phyloP scores from a whole-genome alignment of 169 alveolate species.

The Babesia ovata region DNA sequence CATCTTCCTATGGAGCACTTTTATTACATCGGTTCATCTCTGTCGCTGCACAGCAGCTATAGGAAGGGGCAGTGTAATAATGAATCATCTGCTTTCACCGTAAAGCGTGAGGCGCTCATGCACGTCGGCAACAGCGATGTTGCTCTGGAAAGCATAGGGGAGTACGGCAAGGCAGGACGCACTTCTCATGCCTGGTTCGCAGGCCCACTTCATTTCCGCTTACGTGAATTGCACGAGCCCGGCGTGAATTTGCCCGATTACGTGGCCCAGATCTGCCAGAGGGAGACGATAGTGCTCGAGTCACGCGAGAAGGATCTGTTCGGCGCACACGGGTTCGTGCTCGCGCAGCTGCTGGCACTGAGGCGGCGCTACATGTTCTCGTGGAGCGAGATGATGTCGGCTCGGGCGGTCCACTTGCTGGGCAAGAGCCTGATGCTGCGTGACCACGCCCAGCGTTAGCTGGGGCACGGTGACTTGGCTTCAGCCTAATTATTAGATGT shows the following conservation, averaged over 20 bases:
- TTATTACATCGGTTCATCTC: constrained; percentile 33
- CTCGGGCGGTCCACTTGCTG: constrained; percentile 47
- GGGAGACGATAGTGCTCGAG: constrained; percentile 44
- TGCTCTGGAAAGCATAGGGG: constrained; percentile 17
- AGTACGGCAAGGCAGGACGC: constrained; percentile 35
- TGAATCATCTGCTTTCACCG: background rate
- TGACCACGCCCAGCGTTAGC: no score
- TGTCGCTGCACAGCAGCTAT: constrained; percentile 8
- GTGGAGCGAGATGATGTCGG: constrained; percentile 41
- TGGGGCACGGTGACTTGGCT: no score
- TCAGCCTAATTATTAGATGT: no score
- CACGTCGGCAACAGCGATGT: constrained; percentile 27
- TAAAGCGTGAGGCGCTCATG: constrained; percentile 35
- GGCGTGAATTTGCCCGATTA: constrained; percentile 31
- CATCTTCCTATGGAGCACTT: constrained; percentile 58
- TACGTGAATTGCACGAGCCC: background rate
- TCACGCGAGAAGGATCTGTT: constrained; percentile 56
- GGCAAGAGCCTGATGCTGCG: constrained; percentile 15
- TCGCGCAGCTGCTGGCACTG: constrained; percentile 21
- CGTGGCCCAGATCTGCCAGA: constrained; percentile 37
- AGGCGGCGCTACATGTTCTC: constrained; percentile 30
- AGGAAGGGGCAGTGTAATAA: background rate
- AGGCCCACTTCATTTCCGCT: constrained; percentile 47
- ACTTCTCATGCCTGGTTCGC: constrained; percentile 49
- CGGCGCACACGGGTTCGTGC: constrained; percentile 41